Evolutionary conservation across 306 rosid genomes (phyloP), one percentile per base, ranked within the genome.

Genomic region (Vigna mungo): DNA sequence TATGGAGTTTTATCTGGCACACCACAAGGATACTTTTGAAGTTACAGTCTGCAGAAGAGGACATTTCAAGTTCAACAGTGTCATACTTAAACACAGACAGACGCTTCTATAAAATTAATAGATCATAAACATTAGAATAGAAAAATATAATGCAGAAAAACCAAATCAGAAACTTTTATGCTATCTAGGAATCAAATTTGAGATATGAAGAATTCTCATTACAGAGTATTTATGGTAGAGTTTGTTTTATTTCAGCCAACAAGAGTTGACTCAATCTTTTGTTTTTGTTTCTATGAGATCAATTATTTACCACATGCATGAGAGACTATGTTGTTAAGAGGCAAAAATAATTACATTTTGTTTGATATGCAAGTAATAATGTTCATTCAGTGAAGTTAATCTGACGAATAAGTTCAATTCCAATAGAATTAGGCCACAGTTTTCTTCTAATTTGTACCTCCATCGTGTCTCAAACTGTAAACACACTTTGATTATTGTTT

Each of bases 391-490:
- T 9, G 46, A 15, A 44, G 48, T 44, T 44, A 53, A 44, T 32
- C 59, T 32, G 54, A 52, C 36, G 1, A 17, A 18, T 15, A 55
- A n/a, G 60, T 41, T 15, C 25, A 55, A 39, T 41, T 55, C 16
- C 27, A 32, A 36, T 49, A 4, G 30, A 66, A 64, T 39, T 64
- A 27, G 14, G 30, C 74, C 39, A 80, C 21, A 11, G 23, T 17
- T 54, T 64, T 55, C 71, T 71, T 64, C 32, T 37, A 10, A 73
- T 64, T 15, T 5, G 3, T 47, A 13, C 56, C 47, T 48, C 20
- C 46, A 64, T 54, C 9, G 67, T 23, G 51, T 32, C 73, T 69
- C 79, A 53, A 20, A 53, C 55, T 2, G 62, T 49, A 68, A 56
- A 68, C 41, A 62, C 2, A 61, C 47, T 43, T 43, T 43, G 47